Base-by-base conservation (phyloP, 106 monocot genomes). In the Cymbidium sinense region DNA sequence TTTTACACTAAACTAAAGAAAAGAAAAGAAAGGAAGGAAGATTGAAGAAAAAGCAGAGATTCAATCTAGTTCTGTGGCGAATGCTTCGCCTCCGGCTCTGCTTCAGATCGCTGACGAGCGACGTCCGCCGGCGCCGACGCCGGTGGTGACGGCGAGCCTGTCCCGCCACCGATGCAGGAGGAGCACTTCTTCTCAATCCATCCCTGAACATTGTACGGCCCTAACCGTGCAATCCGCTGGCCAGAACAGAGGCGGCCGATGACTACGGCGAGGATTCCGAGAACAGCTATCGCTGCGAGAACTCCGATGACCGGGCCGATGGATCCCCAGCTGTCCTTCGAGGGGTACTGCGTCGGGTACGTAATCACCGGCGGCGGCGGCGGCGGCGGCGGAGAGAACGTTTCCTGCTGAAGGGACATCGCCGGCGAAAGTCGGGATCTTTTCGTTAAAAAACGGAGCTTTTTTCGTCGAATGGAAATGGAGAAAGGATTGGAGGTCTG, bases 151-250 rank as follows among this genome's bases (percentile, higher is more conserved):
- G 77, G 37, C 15, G 75, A 7, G 27, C 50, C 83, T 10, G 79
- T 11, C 43, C 79, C 61, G 34, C 85, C 87, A 67, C 77, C 87
- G 75, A 87, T 82, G 81, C 87, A 85, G 34, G 90, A 80, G 30
- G 87, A 64, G 79, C 87, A 90, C 50, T 85, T 90, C 30, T 70
- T 73, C 85, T 85, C 87, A 75, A 87, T 43, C 36, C 62, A 31
- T 7, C 21, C 28, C 7, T 77, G 25, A 34, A 78, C 33, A 64
- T 35, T 31, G 15, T 21, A 58, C 21, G 74, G 5, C 34, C 81
- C 81, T 28, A 39, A 50, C 17, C 47, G 13, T 18, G 55, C 13
- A 29, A 76, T 78, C 25, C 83, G 17, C 5, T 70, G 73, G 25
- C 79, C 80, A 17, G 77, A 73, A 31, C 88, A 89, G 15, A 83